These are phyloP conservation scores for Leishmania turanica DNA, from an alignment of 208 protist genomes.

Conservation along the genomic window DNA sequence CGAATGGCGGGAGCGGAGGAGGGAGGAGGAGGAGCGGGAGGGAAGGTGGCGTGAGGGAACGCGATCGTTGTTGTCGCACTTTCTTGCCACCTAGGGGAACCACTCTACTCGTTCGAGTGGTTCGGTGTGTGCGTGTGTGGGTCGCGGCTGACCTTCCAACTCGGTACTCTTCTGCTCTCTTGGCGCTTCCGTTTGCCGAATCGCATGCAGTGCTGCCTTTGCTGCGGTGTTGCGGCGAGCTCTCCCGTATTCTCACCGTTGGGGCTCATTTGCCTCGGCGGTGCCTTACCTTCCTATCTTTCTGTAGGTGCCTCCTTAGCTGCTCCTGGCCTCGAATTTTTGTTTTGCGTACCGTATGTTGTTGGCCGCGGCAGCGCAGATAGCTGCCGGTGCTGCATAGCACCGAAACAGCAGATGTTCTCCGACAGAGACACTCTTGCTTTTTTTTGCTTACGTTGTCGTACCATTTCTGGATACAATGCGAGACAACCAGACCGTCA, in stretches of 20 bases:
- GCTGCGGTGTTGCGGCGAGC: neutral
- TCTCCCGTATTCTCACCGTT: neutral
- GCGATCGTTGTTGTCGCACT: neutral
- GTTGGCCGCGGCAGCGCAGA: neutral
- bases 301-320: neutral
- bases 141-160: neutral
- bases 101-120: neutral
- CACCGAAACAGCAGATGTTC: neutral
- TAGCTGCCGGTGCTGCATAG: neutral
- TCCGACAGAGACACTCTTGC: neutral
- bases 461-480: neutral
- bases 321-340: neutral
- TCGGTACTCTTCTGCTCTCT: neutral
- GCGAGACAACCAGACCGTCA: neutral
- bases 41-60: no score
- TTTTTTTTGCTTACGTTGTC: neutral
- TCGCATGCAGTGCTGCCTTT: neutral
- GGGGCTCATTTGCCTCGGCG: neutral
- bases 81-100: neutral
- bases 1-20: neutral
- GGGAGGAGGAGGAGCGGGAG: neutral
- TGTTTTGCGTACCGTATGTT: neutral
- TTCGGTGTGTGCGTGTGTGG: neutral
- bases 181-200: neutral
- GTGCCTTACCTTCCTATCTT: neutral